phyloP scores from a whole-genome alignment of 768 basidiomycete genomes.

The Psilocybe sp. region DNA sequence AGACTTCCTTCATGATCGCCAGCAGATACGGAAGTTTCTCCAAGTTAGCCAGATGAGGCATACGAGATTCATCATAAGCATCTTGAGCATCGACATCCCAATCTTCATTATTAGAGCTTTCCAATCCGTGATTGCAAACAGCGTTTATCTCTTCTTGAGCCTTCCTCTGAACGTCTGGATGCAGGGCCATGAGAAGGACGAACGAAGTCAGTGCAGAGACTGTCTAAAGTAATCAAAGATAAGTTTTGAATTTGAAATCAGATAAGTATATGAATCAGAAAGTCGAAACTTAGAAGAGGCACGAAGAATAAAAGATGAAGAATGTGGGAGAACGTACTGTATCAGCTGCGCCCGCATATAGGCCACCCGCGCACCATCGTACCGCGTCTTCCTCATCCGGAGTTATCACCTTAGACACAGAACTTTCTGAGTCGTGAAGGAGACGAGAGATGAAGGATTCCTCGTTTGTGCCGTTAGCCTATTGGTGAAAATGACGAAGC shows the following conservation, averaged over 20 bases:
- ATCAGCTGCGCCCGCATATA: constrained; percentile 46
- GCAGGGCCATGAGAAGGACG: constrained; percentile 32
- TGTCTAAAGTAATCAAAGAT: constrained; percentile 1
- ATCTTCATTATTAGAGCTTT: too few species aligned
- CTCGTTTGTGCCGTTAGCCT: constrained; percentile 28
- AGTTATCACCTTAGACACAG: constrained; percentile 10
- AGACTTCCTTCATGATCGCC: constrained; percentile 31
- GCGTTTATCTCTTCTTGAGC: constrained; percentile 34
- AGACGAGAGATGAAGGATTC: constrained; percentile 45
- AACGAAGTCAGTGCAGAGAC: constrained; percentile 23
- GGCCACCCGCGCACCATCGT: constrained; percentile 47
- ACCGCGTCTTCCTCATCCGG: constrained; percentile 40
- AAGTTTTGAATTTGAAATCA: too few species aligned
- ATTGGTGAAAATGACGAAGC: not conserved
- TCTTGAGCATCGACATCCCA: too few species aligned
- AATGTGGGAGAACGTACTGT: constrained; percentile 24
- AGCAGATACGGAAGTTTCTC: constrained; percentile 33
- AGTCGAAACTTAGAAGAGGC: too few species aligned
- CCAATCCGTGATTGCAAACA: constrained; percentile 13
- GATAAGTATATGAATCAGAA: too few species aligned
- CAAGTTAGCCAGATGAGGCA: constrained; percentile 32
- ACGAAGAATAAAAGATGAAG: too few species aligned
- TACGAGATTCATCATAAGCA: constrained; percentile 17
- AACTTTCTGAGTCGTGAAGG: constrained; percentile 23
- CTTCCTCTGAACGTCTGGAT: constrained; percentile 32